Evolutionary conservation across 257 asterid species (phyloP).

Genomic region (Asclepias syriaca): DNA sequence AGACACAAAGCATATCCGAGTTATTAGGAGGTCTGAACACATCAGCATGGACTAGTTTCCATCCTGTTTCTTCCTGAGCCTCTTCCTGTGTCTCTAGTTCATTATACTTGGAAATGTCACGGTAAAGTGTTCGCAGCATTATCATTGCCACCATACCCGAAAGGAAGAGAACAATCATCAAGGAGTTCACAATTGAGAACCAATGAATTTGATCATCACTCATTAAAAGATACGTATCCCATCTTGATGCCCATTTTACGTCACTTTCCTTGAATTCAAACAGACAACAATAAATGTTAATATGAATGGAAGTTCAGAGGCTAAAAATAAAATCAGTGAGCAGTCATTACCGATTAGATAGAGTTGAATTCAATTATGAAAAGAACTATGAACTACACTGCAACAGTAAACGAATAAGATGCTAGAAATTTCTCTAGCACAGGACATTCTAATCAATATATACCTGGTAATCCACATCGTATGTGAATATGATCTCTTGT

Average conservation of each 20-base stretch:
- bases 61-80: slow-evolving; percentile 82
- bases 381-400: background rate
- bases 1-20: slow-evolving; percentile 65
- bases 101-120: slow-evolving; percentile 71
- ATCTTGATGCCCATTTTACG: slow-evolving; percentile 82
- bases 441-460: background rate
- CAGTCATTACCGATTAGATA: background rate
- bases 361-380: background rate
- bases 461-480: slow-evolving; percentile 81
- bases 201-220: slow-evolving; percentile 82
- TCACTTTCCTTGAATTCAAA: slow-evolving; percentile 50
- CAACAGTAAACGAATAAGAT: background rate
- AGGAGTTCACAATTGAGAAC: slow-evolving; percentile 71
- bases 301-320: background rate
- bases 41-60: slow-evolving; percentile 81
- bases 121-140: slow-evolving; percentile 71
- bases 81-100: slow-evolving; percentile 81
- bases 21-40: slow-evolving; percentile 70
- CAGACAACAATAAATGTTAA: background rate
- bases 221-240: slow-evolving; percentile 77
- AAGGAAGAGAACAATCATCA: slow-evolving; percentile 75
- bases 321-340: background rate
- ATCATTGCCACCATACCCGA: slow-evolving; percentile 88
- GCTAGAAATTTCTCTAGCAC: background rate
- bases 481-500: slow-evolving; percentile 61